Percentiles rank a stretch among this genome's conserved stretches.
These are phyloP conservation scores for Gnomoniopsis sp. DNA, from an alignment of 2,329 filamentous ascomycete genomes.

Conservation along the genomic window DNA sequence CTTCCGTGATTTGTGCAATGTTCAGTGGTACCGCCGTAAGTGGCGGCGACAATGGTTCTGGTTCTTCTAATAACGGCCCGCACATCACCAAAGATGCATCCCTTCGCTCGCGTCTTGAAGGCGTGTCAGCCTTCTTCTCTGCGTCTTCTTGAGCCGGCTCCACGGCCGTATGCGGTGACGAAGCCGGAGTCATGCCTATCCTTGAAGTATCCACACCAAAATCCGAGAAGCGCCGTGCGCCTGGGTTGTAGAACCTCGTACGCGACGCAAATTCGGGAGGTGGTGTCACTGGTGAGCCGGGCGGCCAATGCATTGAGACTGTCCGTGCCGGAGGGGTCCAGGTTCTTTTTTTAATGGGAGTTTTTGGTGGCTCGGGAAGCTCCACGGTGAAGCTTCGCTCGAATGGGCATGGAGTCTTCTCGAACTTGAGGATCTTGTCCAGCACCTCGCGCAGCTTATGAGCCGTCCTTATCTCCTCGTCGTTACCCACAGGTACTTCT, in stretches of 20 bases:
- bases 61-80: conserved; percentile 12
- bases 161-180: conserved; percentile 2
- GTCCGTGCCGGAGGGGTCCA: conserved; percentile 55
- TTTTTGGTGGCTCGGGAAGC: conserved; percentile 65
- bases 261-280: conserved; percentile 17
- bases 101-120: neutral
- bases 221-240: conserved; percentile 13
- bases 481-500: conserved; percentile 67
- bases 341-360: conserved; percentile 63
- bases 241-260: conserved; percentile 17
- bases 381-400: conserved; percentile 71
- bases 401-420: conserved; percentile 86
- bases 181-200: neutral
- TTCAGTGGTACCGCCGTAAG: conserved; percentile 6
- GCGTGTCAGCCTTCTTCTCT: neutral
- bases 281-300: conserved; percentile 23
- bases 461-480: conserved; percentile 62
- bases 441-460: conserved; percentile 67
- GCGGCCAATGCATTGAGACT: conserved; percentile 24
- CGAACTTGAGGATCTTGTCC: conserved; percentile 73
- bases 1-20: neutral
- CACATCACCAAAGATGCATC: conserved; percentile 1
- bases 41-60: conserved; percentile 7
- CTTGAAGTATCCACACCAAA: conserved; percentile 10
- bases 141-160: neutral